Percentiles rank a stretch among this genome's conserved stretches.
Conservation (phyloP, 208 protist genomes). For the Polymyxa betae region DNA sequence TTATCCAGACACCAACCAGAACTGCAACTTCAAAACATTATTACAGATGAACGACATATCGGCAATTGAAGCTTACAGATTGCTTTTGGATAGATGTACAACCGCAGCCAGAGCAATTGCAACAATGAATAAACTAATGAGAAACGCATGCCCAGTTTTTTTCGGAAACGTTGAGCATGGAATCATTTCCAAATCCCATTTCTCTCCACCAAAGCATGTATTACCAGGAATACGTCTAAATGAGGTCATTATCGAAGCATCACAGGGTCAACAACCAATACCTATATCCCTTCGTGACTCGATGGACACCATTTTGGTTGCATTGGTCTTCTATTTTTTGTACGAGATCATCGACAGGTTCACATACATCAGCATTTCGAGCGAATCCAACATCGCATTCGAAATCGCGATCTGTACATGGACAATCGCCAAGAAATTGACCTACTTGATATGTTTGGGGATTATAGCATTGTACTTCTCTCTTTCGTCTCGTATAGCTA, state of each 20-base stretch:
- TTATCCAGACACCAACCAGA: neutral
- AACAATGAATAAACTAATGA: neutral
- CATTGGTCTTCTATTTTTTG: neutral
- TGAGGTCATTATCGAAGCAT: neutral
- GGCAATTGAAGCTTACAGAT: slow-evolving; percentile 1
- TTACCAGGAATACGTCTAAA: slow-evolving; percentile 54
- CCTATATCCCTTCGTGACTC: slow-evolving; percentile 58
- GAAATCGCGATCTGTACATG: slow-evolving; percentile 64
- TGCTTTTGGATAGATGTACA: neutral
- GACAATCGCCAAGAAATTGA: slow-evolving; percentile 52
- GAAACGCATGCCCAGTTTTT: neutral
- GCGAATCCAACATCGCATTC: slow-evolving; percentile 62
- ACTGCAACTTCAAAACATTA: neutral
- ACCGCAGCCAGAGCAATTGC: neutral
- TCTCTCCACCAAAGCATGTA: slow-evolving; percentile 52
- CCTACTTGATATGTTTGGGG: slow-evolving; percentile 14
- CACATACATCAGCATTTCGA: slow-evolving; percentile 47
- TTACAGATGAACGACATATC: neutral
- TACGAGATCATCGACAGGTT: slow-evolving; percentile 33
- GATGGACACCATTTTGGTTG: slow-evolving; percentile 28
- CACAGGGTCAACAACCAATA: neutral
- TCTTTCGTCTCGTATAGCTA: slow-evolving; percentile 67
- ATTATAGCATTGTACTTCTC: slow-evolving; percentile 65
- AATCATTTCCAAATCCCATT: slow-evolving; percentile 45
- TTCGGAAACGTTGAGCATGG: slow-evolving; percentile 46